Evolutionary conservation across 2,329 filamentous ascomycete species (phyloP).

Genomic region (Metarhizium brunneum): DNA sequence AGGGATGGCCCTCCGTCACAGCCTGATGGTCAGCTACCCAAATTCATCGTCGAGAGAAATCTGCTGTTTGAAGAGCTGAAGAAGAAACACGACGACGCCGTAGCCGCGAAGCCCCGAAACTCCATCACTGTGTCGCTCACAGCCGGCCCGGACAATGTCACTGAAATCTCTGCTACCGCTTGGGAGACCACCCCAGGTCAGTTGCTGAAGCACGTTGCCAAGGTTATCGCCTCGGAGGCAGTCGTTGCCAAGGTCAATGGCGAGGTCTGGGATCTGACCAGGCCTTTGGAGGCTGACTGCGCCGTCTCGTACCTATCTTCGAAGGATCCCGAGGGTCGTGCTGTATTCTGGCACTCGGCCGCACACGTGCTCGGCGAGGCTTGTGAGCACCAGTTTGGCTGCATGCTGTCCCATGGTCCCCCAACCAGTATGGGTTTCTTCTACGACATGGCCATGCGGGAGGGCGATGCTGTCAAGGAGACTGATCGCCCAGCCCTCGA

Average conservation of each 20-base stretch:
- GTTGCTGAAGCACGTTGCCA: constrained; percentile 72
- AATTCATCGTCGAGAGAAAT: background rate
- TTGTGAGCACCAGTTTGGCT: constrained; percentile 81
- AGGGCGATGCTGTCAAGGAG: constrained; percentile 20
- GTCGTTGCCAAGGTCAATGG: constrained; percentile 82
- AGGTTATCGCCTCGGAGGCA: constrained; percentile 74
- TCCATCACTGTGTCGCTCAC: background rate
- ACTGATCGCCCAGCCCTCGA: background rate
- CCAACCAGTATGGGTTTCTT: constrained; percentile 77
- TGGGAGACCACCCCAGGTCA: constrained; percentile 86
- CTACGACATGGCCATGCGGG: constrained; percentile 12
- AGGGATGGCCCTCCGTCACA: background rate
- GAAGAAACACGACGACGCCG: background rate
- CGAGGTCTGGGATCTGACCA: constrained; percentile 82
- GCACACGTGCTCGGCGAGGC: constrained; percentile 96
- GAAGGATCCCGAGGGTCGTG: constrained; percentile 19
- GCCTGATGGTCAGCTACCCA: background rate
- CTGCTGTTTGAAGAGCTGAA: background rate
- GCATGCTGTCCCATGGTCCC: constrained; percentile 86
- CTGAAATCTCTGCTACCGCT: constrained; percentile 39
- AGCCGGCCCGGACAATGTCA: background rate
- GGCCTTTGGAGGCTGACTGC: constrained; percentile 61
- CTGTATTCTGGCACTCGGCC: constrained; percentile 96
- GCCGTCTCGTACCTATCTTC: too few relatives aligned
- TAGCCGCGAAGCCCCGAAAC: background rate